Conservation (phyloP, 768 basidiomycete genomes). For the Lactarius sanguifluus region DNA sequence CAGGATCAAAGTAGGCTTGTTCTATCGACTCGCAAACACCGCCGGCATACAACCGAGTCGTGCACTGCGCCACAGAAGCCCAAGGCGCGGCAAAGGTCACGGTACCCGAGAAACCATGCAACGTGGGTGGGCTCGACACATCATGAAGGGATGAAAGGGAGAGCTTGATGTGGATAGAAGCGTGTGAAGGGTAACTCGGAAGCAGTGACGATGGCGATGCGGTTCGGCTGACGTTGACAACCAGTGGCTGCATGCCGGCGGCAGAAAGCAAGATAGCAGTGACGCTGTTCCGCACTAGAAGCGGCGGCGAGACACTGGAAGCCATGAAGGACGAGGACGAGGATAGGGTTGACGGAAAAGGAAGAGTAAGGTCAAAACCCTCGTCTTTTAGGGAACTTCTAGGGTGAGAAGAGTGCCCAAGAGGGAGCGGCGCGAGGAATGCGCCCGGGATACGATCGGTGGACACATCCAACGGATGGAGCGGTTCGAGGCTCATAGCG, state of each 20-base stretch:
- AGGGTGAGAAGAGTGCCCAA: conserved; percentile 19
- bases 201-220: conserved; percentile 38
- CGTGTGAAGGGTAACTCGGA: conserved; percentile 39
- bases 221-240: conserved; percentile 58
- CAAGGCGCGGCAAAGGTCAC: conserved; percentile 56
- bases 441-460: conserved; percentile 10
- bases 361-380: conserved; percentile 20
- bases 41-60: conserved; percentile 58
- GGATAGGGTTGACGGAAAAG: conserved; percentile 21
- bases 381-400: conserved; percentile 23
- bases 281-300: conserved; percentile 40
- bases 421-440: conserved; percentile 25
- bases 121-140: conserved; percentile 50
- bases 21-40: conserved; percentile 55
- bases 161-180: conserved; percentile 57
- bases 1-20: conserved; percentile 49
- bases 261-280: conserved; percentile 55
- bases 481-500: not conserved
- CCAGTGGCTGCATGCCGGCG: conserved; percentile 66
- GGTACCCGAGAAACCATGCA: conserved; percentile 63
- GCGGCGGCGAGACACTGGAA: conserved; percentile 30
- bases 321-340: conserved; percentile 22
- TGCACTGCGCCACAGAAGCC: conserved; percentile 56
- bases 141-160: conserved; percentile 56
- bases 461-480: conserved; percentile 1